Evolutionary conservation across 768 basidiomycete species (phyloP).

Genomic region (Auricularia heimuer): DNA sequence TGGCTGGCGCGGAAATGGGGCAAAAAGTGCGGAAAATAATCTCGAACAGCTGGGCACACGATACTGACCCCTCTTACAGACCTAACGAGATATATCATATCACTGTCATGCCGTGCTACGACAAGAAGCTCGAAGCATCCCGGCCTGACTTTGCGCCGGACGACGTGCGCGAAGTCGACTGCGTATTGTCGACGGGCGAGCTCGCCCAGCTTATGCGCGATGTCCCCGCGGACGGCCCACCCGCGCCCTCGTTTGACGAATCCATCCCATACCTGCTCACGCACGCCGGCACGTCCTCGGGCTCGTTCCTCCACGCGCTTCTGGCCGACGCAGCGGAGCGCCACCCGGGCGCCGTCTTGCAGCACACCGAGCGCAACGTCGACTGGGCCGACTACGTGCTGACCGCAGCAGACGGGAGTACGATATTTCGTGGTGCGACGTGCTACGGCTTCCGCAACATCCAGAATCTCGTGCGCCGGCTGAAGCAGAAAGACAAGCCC

Average conservation of each 20-base stretch:
- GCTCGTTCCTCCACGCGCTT: slow-evolving; percentile 81
- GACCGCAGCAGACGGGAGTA: slow-evolving; percentile 28
- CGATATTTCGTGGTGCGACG: slow-evolving; percentile 85
- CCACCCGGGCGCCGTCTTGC: slow-evolving; percentile 34
- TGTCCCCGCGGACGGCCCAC: background rate
- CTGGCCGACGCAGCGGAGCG: slow-evolving; percentile 42
- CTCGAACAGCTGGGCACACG: background rate
- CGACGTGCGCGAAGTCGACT: slow-evolving; percentile 85
- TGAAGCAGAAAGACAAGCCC: slow-evolving; percentile 72
- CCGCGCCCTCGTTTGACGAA: slow-evolving; percentile 4
- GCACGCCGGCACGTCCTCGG: slow-evolving; percentile 82
- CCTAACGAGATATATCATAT: slow-evolving; percentile 91
- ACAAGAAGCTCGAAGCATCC: slow-evolving; percentile 98
- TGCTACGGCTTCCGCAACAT: slow-evolving; percentile 94
- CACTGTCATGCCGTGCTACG: slow-evolving; percentile 98
- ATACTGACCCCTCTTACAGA: slow-evolving; percentile 27
- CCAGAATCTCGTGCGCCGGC: slow-evolving; percentile 90
- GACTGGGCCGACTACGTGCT: slow-evolving; percentile 74
- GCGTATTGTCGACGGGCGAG: slow-evolving; percentile 95
- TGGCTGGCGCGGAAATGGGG: slow-evolving; percentile 68
- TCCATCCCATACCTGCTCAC: slow-evolving; percentile 61
- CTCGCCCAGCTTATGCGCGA: slow-evolving; percentile 77
- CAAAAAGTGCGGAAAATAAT: slow-evolving; percentile 44
- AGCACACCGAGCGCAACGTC: slow-evolving; percentile 54
- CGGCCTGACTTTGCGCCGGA: slow-evolving; percentile 86